Evolutionary conservation across 257 asterid genomes (phyloP).

Genomic region (Forsythia suspensa): DNA sequence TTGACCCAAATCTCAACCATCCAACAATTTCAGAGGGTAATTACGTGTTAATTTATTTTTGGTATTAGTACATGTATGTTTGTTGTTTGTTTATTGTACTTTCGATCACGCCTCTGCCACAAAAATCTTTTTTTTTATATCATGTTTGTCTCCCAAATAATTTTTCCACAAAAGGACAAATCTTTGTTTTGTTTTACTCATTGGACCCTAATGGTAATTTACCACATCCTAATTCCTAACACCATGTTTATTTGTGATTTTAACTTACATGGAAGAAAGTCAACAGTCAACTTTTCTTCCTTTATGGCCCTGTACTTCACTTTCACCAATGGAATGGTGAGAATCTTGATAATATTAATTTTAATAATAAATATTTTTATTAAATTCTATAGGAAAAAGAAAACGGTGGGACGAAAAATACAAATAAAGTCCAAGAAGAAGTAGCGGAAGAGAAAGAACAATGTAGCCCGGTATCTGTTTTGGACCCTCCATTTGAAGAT

Average conservation of each 20-base stretch:
- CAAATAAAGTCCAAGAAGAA: slow-evolving; percentile 23
- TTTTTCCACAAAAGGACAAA: slow-evolving; percentile 45
- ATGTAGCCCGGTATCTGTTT: slow-evolving; percentile 77
- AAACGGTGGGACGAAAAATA: slow-evolving; percentile 21
- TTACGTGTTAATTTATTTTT: slow-evolving; percentile 21
- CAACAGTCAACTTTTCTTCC: slow-evolving; percentile 20
- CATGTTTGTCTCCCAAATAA: slow-evolving; percentile 25
- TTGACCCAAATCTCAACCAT: slow-evolving; percentile 7
- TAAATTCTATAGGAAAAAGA: slow-evolving; percentile 37
- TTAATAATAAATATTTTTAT: not conserved
- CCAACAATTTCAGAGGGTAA: slow-evolving; percentile 25
- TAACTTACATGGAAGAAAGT: slow-evolving; percentile 22
- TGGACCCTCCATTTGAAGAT: slow-evolving; percentile 70
- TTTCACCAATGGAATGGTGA: not conserved
- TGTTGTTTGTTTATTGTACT: slow-evolving; percentile 37
- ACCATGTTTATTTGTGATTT: slow-evolving; percentile 5
- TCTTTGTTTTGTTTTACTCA: slow-evolving; percentile 28
- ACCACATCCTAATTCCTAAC: slow-evolving; percentile 15
- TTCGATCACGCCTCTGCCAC: slow-evolving; percentile 56
- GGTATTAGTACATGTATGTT: slow-evolving; percentile 26
- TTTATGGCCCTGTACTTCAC: slow-evolving; percentile 5
- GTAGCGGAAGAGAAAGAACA: slow-evolving; percentile 78
- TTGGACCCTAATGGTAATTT: slow-evolving; percentile 29
- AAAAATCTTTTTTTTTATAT: slow-evolving; percentile 38
- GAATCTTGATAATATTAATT: not conserved